Percentiles rank a stretch among this genome's conserved stretches.
These are phyloP conservation scores for Clonostachys solani DNA, from an alignment of 2,329 filamentous ascomycete genomes.

Conservation along the genomic window DNA sequence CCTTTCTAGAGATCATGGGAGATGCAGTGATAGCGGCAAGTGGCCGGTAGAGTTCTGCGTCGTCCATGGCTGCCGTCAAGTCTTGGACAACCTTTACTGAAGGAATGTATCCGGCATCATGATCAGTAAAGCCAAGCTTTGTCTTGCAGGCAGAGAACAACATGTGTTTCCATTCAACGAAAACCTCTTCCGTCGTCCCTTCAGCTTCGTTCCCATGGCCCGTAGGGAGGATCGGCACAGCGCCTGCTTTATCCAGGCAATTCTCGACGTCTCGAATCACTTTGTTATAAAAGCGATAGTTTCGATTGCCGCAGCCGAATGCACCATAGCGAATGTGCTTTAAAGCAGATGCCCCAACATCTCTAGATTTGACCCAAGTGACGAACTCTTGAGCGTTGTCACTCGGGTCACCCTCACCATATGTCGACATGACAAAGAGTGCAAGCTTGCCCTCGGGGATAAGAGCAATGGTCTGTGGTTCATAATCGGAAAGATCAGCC, in stretches of 20 bases:
- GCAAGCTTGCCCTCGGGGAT: not conserved
- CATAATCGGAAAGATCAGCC: constrained; percentile 1
- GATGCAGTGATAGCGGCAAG: no score
- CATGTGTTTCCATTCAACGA: not conserved
- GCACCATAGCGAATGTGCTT: constrained; percentile 70
- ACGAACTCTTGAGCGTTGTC: constrained; percentile 97
- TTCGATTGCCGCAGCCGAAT: constrained; percentile 98
- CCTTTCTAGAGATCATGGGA: not conserved
- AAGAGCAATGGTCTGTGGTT: not conserved
- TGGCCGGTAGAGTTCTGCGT: constrained; percentile 81
- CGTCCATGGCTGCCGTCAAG: constrained; percentile 68
- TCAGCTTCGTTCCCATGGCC: not conserved
- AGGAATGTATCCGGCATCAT: not conserved
- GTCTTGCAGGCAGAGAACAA: not conserved
- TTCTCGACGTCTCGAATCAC: constrained; percentile 44
- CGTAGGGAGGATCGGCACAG: not conserved
- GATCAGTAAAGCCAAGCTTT: not conserved
- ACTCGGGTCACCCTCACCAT: constrained; percentile 96
- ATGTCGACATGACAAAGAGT: constrained; percentile 66
- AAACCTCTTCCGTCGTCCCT: constrained; percentile 1
- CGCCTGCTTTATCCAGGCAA: not conserved
- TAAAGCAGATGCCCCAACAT: constrained; percentile 68
- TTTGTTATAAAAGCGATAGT: constrained; percentile 98
- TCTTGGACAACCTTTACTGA: constrained; percentile 61
- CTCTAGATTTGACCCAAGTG: constrained; percentile 69